phyloP scores from a whole-genome alignment of 75 land plant species.

The Chamaecyparis obtusa region DNA sequence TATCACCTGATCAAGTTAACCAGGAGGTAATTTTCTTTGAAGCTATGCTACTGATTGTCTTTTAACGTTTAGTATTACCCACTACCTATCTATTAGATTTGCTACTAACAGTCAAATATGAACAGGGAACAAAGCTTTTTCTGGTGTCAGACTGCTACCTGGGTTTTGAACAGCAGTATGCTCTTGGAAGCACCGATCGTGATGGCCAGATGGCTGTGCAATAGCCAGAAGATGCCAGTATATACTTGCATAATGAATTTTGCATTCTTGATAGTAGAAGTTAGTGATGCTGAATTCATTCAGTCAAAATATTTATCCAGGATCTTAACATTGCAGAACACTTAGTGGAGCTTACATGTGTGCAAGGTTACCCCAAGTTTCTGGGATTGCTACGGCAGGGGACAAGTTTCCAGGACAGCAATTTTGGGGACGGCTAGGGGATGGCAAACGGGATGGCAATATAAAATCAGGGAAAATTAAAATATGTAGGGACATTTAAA shows the following conservation, averaged over 20 bases:
- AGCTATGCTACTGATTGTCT: background rate
- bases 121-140: conserved; percentile 73
- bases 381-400: no score
- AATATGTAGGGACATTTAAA: no score
- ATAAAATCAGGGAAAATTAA: no score
- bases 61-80: background rate
- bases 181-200: conserved; percentile 14
- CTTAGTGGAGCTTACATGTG: background rate
- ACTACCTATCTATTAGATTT: background rate
- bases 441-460: no score
- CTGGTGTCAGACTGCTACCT: conserved; percentile 94
- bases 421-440: no score
- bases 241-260: background rate
- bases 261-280: background rate
- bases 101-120: background rate
- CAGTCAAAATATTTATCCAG: background rate
- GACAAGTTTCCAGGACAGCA: no score
- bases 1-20: conserved; percentile 37
- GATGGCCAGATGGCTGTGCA: background rate
- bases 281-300: background rate
- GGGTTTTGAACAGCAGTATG: conserved; percentile 73
- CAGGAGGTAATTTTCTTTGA: conserved; percentile 20
- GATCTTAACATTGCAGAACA: background rate
- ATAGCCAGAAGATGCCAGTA: background rate
- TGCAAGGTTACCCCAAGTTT: background rate